Evolutionary conservation across 129 eudicot species (phyloP).

Genomic region (Glebionis coronaria): DNA sequence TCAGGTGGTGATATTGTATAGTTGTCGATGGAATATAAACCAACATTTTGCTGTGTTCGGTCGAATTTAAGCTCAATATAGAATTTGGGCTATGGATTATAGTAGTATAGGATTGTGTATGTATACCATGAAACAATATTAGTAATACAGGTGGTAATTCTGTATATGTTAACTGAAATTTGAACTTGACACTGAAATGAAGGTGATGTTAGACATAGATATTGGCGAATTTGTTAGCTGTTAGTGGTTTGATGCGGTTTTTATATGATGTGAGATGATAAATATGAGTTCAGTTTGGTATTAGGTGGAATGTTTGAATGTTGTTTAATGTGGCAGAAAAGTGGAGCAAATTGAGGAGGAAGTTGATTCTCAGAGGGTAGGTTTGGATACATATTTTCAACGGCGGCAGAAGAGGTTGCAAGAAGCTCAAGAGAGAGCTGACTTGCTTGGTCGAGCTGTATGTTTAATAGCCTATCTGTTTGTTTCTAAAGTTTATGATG

Average conservation of each 20-base stretch:
- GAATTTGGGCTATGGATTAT: neutral
- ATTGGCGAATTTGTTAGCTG: neutral
- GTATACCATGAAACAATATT: no score
- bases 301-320: no score
- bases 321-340: conserved; percentile 50
- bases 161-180: conserved; percentile 1
- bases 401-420: conserved; percentile 71
- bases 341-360: conserved; percentile 94
- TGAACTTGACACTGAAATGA: neutral
- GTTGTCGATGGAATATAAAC: no score
- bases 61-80: conserved; percentile 4
- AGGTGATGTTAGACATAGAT: neutral
- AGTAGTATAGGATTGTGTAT: no score
- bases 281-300: conserved; percentile 4
- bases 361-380: conserved; percentile 80
- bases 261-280: conserved; percentile 46
- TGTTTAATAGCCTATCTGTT: conserved; percentile 19
- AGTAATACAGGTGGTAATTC: neutral
- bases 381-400: conserved; percentile 71
- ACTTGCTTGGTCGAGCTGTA: conserved; percentile 90
- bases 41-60: neutral
- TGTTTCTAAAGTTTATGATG: neutral
- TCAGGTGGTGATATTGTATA: no score
- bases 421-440: conserved; percentile 93
- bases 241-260: conserved; percentile 1